Percentiles rank a stretch among this genome's conserved stretches.
Conservation (phyloP, 768 basidiomycete species). For the Lentinus tigrinus region DNA sequence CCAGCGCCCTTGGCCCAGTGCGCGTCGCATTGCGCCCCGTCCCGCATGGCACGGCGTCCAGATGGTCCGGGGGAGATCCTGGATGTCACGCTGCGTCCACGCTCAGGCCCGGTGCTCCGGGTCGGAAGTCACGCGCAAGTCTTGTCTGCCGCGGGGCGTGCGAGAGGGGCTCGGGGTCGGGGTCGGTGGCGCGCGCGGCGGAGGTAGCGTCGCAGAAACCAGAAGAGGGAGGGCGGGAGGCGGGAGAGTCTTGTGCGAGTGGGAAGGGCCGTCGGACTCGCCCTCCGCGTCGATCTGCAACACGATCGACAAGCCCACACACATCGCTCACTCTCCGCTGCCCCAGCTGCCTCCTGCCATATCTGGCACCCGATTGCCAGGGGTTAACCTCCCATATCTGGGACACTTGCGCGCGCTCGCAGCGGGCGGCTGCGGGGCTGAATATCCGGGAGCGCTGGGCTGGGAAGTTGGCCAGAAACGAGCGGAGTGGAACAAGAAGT, state of each 20-base stretch:
- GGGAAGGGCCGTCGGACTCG: not conserved
- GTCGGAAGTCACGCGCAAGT: conserved; percentile 13
- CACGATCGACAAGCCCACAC: conserved; percentile 18
- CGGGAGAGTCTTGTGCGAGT: not conserved
- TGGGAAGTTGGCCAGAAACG: not conserved
- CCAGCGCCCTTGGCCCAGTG: not conserved
- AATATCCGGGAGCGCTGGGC: not conserved
- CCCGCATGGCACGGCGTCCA: conserved; percentile 11
- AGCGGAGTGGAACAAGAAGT: no score
- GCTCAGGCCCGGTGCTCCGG: conserved; percentile 17
- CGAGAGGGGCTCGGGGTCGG: not conserved
- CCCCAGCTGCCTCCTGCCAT: conserved; percentile 2
- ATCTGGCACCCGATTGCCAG: not conserved
- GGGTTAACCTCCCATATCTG: conserved; percentile 1
- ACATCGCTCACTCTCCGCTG: conserved; percentile 10
- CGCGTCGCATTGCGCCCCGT: not conserved
- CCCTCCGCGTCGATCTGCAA: conserved; percentile 14
- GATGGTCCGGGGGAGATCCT: conserved; percentile 8
- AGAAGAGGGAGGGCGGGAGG: conserved; percentile 7
- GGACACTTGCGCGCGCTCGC: not conserved
- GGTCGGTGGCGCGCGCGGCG: not conserved
- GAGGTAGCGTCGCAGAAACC: conserved; percentile 12
- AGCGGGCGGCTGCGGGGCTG: not conserved
- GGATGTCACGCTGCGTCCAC: conserved; percentile 2
- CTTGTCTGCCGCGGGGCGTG: not conserved